Base-by-base conservation (phyloP, 176 grass and related monocot species). In the Zea mays region DNA sequence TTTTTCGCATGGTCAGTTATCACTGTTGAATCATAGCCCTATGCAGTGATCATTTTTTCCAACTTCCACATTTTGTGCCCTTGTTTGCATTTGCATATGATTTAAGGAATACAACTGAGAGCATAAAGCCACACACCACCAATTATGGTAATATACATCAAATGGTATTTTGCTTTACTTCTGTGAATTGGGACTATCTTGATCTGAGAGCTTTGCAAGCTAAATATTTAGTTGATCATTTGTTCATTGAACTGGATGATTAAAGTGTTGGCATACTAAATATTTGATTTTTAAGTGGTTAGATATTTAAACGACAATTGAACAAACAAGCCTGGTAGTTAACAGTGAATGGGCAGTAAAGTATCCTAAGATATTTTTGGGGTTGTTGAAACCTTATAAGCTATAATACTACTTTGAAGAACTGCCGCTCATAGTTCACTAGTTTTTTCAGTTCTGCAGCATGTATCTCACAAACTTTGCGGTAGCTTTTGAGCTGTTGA, bases 391-490 rank as follows among this genome's bases (percentile, higher is more conserved):
- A 33, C 10, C 15, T 62, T 67, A 13, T 27, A 58, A 57, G 8
- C 19, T 45, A 36, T 13, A 11, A 38, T n/a, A 42, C 1, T 45
- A n/a, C 17, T 74, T 62, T 27, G 13, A 51, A 19, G 10, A 36
- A 36, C 20, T 15, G 16, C 5, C 42, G 19, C 19, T 74, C 49
- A 44, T 16, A 9, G 5, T 5, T 67, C 19, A 7, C 20, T 75
- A 75, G 27, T 54, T 67, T 5, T 88, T 72, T 45, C 1, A 10
- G 44, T 69, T 50, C 43, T 42, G 77, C n/a, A n/a, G 5, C 62
- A 60, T 69, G 48, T 27, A 34, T 4, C 13, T 7, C 8, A 7
- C 11, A 17, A 71, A 52, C 56, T 70, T 55, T 27, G 27, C 27
- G 27, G 27, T 27, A 27, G 27, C 27, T 27, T 27, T 27, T 27